Conservation (phyloP, 257 asterid species). For the Scutellaria barbata region DNA sequence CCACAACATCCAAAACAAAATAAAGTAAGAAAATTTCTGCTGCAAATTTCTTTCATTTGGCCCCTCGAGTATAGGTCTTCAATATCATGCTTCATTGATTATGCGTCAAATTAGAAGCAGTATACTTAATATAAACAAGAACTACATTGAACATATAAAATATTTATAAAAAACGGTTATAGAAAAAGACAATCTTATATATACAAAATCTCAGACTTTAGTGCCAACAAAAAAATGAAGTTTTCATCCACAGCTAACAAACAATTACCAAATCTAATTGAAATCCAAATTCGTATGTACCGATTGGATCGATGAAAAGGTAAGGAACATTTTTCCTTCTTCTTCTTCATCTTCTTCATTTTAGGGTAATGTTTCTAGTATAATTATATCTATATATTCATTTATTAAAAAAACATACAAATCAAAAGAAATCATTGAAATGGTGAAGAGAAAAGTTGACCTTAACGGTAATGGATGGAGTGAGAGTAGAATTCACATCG, state of each 20-base stretch:
- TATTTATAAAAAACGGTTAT: not conserved
- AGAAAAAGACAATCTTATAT: not conserved
- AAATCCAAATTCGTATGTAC: not conserved
- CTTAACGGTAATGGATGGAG: slow-evolving; percentile 71
- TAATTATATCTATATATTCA: not conserved
- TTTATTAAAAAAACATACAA: not conserved
- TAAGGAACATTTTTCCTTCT: not conserved
- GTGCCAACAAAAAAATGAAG: slow-evolving; percentile 8
- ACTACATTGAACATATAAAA: slow-evolving; percentile 5
- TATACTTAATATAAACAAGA: slow-evolving; percentile 14
- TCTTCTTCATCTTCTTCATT: not conserved
- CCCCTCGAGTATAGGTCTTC: not conserved
- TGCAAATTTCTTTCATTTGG: not conserved
- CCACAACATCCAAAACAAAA: not conserved
- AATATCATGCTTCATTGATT: not conserved
- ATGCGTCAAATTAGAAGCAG: not conserved
- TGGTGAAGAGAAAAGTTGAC: slow-evolving; percentile 41
- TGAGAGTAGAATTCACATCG: slow-evolving; percentile 42
- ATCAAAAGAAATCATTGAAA: not conserved
- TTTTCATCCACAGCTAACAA: not conserved
- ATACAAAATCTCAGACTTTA: slow-evolving; percentile 1
- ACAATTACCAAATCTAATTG: not conserved
- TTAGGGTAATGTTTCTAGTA: not conserved
- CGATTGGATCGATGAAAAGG: slow-evolving; percentile 21
- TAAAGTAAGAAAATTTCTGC: not conserved